These are phyloP conservation scores for Xylariaceae sp. DNA, from an alignment of 2,329 filamentous ascomycete species.

Conservation along the genomic window DNA sequence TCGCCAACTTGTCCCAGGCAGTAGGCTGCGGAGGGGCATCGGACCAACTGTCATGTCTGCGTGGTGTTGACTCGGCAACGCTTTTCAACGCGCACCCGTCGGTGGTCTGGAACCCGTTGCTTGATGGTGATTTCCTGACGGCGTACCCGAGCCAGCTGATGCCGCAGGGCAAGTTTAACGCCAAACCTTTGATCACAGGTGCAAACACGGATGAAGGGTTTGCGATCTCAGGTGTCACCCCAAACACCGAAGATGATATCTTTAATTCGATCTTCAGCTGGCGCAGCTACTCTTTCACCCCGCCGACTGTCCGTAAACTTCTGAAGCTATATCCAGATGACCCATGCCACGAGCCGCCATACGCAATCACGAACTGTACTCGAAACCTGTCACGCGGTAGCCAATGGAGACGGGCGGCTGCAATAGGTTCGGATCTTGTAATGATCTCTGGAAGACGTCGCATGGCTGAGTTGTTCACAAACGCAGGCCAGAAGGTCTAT, in stretches of 20 bases:
- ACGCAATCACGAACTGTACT: slow-evolving; percentile 38
- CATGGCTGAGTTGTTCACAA: slow-evolving; percentile 41
- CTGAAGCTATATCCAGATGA: slow-evolving; percentile 49
- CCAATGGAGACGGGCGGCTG: slow-evolving; percentile 44
- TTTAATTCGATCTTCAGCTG: slow-evolving; percentile 41
- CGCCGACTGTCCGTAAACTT: slow-evolving; percentile 41
- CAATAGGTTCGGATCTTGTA: slow-evolving; percentile 47
- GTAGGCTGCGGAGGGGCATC: slow-evolving; percentile 35
- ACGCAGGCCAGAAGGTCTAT: slow-evolving; percentile 37
- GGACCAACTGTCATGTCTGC: slow-evolving; percentile 38
- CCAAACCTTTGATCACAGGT: slow-evolving; percentile 44
- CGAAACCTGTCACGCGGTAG: slow-evolving; percentile 32
- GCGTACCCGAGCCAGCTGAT: slow-evolving; percentile 47
- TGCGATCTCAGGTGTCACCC: slow-evolving; percentile 34
- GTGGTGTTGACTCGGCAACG: slow-evolving; percentile 30
- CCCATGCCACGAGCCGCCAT: slow-evolving; percentile 45
- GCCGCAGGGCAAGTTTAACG: slow-evolving; percentile 37
- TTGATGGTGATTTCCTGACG: slow-evolving; percentile 48
- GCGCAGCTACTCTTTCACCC: slow-evolving; percentile 45
- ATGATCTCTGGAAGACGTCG: slow-evolving; percentile 47
- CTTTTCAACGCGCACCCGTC: slow-evolving; percentile 37
- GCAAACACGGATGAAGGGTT: slow-evolving; percentile 50
- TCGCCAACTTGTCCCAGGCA: slow-evolving; percentile 35
- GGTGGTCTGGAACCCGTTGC: slow-evolving; percentile 41
- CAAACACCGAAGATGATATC: slow-evolving; percentile 42